Evolutionary conservation across 805 yeast species (phyloP).

Genomic region (Wickerhamiella sorbophila): DNA sequence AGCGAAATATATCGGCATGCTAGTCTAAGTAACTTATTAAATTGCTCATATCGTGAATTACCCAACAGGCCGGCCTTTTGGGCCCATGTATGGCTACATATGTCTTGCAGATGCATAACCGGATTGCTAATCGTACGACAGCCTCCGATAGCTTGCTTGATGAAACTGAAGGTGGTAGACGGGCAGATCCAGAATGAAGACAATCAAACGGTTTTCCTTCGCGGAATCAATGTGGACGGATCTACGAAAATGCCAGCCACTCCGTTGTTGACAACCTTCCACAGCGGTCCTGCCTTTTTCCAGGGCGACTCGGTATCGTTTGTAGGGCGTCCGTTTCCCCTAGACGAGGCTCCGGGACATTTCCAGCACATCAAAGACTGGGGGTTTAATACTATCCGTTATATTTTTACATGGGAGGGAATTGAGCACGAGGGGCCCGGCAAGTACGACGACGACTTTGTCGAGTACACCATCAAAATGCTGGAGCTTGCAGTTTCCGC

Average conservation of each 20-base stretch:
- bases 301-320: conserved; percentile 68
- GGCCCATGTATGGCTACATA: too few species aligned
- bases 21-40: conserved; percentile 40
- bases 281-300: conserved; percentile 32
- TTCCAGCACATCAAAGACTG: conserved; percentile 54
- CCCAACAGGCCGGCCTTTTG: too few species aligned
- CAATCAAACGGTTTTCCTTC: conserved; percentile 48
- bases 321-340: conserved; percentile 67
- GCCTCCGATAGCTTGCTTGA: too few species aligned
- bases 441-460: conserved; percentile 58
- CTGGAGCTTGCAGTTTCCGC: conserved; percentile 40
- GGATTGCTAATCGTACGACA: too few species aligned
- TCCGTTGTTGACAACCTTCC: conserved; percentile 29
- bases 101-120: too few species aligned
- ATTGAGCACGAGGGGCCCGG: conserved; percentile 83
- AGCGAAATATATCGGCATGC: conserved; percentile 64
- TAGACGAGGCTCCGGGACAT: conserved; percentile 59
- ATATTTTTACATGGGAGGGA: conserved; percentile 82
- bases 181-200: conserved; percentile 45
- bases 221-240: conserved; percentile 74
- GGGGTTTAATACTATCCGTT: conserved; percentile 72
- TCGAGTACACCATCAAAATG: conserved; percentile 52
- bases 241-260: conserved; percentile 52
- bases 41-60: too few species aligned
- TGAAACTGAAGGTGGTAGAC: not conserved